Percentiles rank a stretch among this genome's conserved stretches.
Conservation (phyloP, 164 flowering plant species). For the Stephania cephalantha region DNA sequence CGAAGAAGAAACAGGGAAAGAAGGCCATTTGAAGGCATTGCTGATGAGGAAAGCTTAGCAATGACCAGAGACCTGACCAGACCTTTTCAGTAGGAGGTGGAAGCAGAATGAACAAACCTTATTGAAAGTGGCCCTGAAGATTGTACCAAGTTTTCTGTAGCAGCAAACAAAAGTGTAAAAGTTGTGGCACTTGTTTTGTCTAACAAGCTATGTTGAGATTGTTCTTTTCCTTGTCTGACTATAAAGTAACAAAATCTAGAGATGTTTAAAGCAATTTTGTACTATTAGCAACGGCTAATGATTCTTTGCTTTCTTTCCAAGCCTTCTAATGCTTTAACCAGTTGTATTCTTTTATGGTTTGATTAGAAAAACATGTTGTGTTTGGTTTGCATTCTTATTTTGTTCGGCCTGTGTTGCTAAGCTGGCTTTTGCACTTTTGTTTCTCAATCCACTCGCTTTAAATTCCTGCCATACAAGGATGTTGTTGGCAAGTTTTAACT, state of each 20-base stretch:
- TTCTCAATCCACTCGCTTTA: too few relatives aligned
- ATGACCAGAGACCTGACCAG: not conserved
- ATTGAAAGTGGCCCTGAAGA: conserved; percentile 1
- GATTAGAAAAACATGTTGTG: too few relatives aligned
- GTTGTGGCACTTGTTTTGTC: not conserved
- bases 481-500: conserved; percentile 28
- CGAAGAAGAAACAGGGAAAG: too few relatives aligned
- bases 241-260: not conserved
- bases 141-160: not conserved
- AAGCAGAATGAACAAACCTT: conserved; percentile 5
- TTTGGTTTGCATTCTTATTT: too few relatives aligned
- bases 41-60: conserved; percentile 3
- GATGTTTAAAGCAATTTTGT: not conserved
- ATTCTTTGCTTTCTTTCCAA: not conserved
- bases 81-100: conserved; percentile 2
- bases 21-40: conserved; percentile 9
- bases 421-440: too few relatives aligned
- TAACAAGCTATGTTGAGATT: not conserved
- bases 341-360: not conserved
- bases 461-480: too few relatives aligned
- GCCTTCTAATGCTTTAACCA: not conserved
- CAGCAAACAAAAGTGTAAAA: conserved; percentile 2
- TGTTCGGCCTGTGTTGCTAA: too few relatives aligned
- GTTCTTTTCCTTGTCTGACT: not conserved
- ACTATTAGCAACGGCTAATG: not conserved